These are phyloP conservation scores for Alternaria ethzedia DNA, from an alignment of 2,329 filamentous ascomycete genomes.

Conservation along the genomic window DNA sequence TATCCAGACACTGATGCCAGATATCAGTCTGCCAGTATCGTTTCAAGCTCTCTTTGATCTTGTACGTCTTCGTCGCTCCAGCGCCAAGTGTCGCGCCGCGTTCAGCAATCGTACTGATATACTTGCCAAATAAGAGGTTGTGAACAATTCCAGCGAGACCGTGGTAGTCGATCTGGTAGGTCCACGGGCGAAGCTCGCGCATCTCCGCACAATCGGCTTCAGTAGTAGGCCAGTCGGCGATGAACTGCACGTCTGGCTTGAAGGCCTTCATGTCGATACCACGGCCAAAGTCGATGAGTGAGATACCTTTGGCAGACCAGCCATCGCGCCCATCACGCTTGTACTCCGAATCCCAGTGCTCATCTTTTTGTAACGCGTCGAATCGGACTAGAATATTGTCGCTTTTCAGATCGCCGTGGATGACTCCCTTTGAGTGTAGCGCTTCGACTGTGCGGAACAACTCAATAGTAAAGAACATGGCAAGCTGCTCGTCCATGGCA, in stretches of 20 bases:
- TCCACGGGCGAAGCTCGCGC: conserved; percentile 92
- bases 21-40: conserved; percentile 96
- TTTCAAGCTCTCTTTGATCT: conserved; percentile 82
- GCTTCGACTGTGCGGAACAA: conserved; percentile 88
- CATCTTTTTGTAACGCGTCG: conserved; percentile 57
- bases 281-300: conserved; percentile 92
- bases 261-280: conserved; percentile 94
- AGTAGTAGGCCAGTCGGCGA: conserved; percentile 92
- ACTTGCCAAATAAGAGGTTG: conserved; percentile 88
- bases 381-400: conserved; percentile 95
- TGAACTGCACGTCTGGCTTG: conserved; percentile 76
- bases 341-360: conserved; percentile 69
- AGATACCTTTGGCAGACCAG: conserved; percentile 81
- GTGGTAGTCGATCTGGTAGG: conserved; percentile 96
- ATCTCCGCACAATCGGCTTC: conserved; percentile 94
- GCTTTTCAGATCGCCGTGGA: conserved; percentile 93
- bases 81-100: conserved; percentile 62
- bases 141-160: conserved; percentile 89
- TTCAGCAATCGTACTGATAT: conserved; percentile 77
- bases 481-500: conserved; percentile 86
- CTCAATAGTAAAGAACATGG: conserved; percentile 96
- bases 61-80: conserved; percentile 70
- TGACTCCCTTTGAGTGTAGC: conserved; percentile 76
- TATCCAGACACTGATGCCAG: conserved; percentile 81
- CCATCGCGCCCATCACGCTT: conserved; percentile 74